A percentile compares a stretch with the other conserved stretches of the same genome.
Conservation (phyloP, 176 grass and related monocot genomes). For the Metroxylon sagu region DNA sequence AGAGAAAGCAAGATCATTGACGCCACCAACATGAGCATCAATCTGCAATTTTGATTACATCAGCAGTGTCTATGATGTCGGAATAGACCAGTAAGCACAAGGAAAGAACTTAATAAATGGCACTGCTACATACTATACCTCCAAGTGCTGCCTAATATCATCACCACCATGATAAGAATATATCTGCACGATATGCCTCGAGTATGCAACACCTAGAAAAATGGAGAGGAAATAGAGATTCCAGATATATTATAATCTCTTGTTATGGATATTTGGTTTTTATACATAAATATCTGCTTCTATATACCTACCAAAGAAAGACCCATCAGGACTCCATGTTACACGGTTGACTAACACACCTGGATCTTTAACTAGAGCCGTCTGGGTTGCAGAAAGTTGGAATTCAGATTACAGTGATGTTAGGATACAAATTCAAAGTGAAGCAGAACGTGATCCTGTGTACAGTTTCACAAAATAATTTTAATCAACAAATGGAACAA, state of each 20-base stretch:
- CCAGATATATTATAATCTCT: too few relatives aligned
- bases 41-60: conserved; percentile 44
- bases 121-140: conserved; percentile 37
- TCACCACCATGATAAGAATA: conserved; percentile 80
- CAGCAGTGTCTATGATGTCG: conserved; percentile 17
- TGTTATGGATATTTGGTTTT: too few relatives aligned
- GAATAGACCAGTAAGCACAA: conserved; percentile 12
- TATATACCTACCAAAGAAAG: conserved; percentile 72
- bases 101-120: conserved; percentile 3
- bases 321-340: conserved; percentile 92
- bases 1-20: conserved; percentile 97
- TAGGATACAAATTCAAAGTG: too few relatives aligned
- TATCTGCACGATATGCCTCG: conserved; percentile 94
- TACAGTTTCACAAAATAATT: neutral
- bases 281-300: neutral
- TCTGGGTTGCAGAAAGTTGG: conserved; percentile 34
- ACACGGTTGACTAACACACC: conserved; percentile 80
- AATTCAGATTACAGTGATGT: too few relatives aligned
- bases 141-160: conserved; percentile 92
- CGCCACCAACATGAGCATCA: conserved; percentile 94
- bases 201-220: conserved; percentile 86
- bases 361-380: conserved; percentile 83
- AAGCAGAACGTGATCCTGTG: too few relatives aligned
- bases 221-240: too few relatives aligned
- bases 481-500: conserved; percentile 17